A percentile compares a stretch with the other conserved stretches of the same genome.
Conservation (phyloP, 179 eudicot genomes). For the Nepenthes alata region DNA sequence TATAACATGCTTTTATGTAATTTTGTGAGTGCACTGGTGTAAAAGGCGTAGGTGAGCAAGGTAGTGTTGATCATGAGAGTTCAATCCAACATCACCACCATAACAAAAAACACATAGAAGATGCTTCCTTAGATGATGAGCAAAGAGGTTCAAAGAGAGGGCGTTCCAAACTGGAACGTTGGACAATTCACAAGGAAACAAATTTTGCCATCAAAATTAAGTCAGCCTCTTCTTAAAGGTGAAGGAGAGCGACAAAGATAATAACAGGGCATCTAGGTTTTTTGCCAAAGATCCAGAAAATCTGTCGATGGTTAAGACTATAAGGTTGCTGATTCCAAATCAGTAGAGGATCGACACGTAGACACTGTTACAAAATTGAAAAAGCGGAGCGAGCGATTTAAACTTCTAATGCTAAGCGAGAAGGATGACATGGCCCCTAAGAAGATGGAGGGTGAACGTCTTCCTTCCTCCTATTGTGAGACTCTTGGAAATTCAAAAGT, state of each 20-base stretch:
- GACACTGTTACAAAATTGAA: slow-evolving; percentile 73
- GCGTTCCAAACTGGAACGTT: slow-evolving; percentile 79
- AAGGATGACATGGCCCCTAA: slow-evolving; percentile 45
- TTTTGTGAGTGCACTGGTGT: slow-evolving; percentile 5
- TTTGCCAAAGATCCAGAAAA: slow-evolving; percentile 23
- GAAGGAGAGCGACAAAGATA: slow-evolving; percentile 23
- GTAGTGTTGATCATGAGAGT: slow-evolving; percentile 19
- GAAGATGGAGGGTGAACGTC: slow-evolving; percentile 52
- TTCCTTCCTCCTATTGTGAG: slow-evolving; percentile 39
- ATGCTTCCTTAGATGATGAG: slow-evolving; percentile 49
- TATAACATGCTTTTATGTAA: too few relatives aligned
- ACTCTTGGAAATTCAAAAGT: slow-evolving; percentile 34
- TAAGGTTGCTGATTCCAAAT: slow-evolving; percentile 27
- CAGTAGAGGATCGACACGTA: slow-evolving; percentile 35
- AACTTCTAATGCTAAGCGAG: slow-evolving; percentile 71
- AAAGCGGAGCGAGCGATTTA: slow-evolving; percentile 85
- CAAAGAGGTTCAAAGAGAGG: slow-evolving; percentile 47
- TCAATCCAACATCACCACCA: slow-evolving; percentile 20
- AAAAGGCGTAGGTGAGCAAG: slow-evolving; percentile 35
- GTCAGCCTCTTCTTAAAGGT: slow-evolving; percentile 36
- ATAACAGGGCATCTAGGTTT: slow-evolving; percentile 2
- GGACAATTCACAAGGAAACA: slow-evolving; percentile 81
- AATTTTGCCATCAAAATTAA: slow-evolving; percentile 27
- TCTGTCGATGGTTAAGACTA: slow-evolving; percentile 20
- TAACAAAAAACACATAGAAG: slow-evolving; percentile 31